A percentile compares a stretch with the other conserved stretches of the same genome.
Conservation (phyloP, 495 filamentous ascomycete genomes). For the Penicillium cataractarum region DNA sequence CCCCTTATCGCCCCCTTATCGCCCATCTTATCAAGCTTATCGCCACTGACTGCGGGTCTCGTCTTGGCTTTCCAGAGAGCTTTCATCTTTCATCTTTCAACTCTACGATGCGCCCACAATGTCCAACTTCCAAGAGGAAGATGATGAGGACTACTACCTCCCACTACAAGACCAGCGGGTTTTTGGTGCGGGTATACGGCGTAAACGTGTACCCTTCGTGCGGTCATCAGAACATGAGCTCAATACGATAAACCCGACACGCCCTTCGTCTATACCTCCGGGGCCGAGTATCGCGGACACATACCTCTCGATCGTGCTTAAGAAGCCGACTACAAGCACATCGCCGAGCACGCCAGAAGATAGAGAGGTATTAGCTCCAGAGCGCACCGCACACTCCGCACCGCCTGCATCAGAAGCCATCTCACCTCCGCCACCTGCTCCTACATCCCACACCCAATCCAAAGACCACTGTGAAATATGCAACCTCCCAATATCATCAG, state of each 20-base stretch:
- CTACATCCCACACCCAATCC: slow-evolving; percentile 3
- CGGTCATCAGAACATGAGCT: slow-evolving; percentile 59
- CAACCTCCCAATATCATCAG: slow-evolving; percentile 52
- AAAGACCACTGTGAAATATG: slow-evolving; percentile 58
- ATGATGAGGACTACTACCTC: slow-evolving; percentile 64
- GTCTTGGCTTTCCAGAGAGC: slow-evolving; percentile 1
- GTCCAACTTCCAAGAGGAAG: slow-evolving; percentile 21
- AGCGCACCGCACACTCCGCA: slow-evolving; percentile 20
- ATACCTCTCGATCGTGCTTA: slow-evolving; percentile 74
- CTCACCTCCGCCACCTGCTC: slow-evolving; percentile 11
- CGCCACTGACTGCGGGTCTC: slow-evolving; percentile 9
- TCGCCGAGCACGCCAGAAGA: slow-evolving; percentile 23
- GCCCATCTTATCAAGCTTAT: slow-evolving; percentile 18
- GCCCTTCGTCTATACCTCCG: slow-evolving; percentile 30
- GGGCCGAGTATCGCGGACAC: slow-evolving; percentile 59
- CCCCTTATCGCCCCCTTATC: no score
- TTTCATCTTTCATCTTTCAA: neutral
- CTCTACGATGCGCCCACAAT: slow-evolving; percentile 7
- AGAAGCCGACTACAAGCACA: slow-evolving; percentile 29
- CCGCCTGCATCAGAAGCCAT: slow-evolving; percentile 21
- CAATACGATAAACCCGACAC: slow-evolving; percentile 40
- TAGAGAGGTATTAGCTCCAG: slow-evolving; percentile 8
- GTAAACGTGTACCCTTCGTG: slow-evolving; percentile 80
- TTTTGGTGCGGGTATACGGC: slow-evolving; percentile 79
- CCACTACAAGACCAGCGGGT: slow-evolving; percentile 72